Evolutionary conservation across 2,329 filamentous ascomycete genomes (phyloP).

Genomic region (Fusarium vanettenii): DNA sequence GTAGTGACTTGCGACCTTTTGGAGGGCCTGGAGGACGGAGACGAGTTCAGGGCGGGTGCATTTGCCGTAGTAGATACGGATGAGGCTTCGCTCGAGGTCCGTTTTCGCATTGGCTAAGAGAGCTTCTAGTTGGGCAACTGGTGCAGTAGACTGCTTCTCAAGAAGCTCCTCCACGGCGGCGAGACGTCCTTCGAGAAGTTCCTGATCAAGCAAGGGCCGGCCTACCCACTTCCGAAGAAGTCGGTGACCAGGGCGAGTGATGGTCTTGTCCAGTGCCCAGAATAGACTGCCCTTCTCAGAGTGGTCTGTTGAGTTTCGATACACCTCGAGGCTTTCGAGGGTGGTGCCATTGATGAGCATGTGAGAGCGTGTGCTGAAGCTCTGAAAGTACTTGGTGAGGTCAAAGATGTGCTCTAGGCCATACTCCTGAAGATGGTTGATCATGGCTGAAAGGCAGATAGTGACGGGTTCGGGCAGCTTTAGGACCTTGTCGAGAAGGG

Average conservation of each 20-base stretch:
- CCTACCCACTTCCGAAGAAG: conserved; percentile 96
- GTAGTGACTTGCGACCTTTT: conserved; percentile 84
- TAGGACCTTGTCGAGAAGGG: conserved; percentile 86
- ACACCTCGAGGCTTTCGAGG: conserved; percentile 92
- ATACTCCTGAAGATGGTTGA: conserved; percentile 90
- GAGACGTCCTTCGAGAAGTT: conserved; percentile 80
- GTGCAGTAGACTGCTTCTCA: conserved; percentile 71
- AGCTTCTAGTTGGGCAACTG: conserved; percentile 78
- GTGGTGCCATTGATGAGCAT: conserved; percentile 98
- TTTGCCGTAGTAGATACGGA: conserved; percentile 97
- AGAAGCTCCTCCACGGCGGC: conserved; percentile 88
- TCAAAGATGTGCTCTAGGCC: conserved; percentile 96
- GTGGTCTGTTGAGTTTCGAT: conserved; percentile 92
- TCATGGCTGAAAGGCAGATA: conserved; percentile 96
- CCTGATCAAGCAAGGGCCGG: conserved; percentile 83
- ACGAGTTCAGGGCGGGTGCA: conserved; percentile 91
- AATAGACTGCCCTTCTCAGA: conserved; percentile 88
- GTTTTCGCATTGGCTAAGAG: conserved; percentile 78
- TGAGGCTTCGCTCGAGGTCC: conserved; percentile 92
- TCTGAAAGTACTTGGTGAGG: conserved; percentile 95
- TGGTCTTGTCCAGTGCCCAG: conserved; percentile 94
- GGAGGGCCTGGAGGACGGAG: conserved; percentile 84
- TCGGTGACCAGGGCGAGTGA: conserved; percentile 88
- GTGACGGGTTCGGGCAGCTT: conserved; percentile 87
- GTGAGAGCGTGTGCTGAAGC: conserved; percentile 92